Evolutionary conservation across 2,329 filamentous ascomycete species (phyloP), one percentile per base, ranked within the genome.

Genomic region (Pseudogymnoascus sp.): DNA sequence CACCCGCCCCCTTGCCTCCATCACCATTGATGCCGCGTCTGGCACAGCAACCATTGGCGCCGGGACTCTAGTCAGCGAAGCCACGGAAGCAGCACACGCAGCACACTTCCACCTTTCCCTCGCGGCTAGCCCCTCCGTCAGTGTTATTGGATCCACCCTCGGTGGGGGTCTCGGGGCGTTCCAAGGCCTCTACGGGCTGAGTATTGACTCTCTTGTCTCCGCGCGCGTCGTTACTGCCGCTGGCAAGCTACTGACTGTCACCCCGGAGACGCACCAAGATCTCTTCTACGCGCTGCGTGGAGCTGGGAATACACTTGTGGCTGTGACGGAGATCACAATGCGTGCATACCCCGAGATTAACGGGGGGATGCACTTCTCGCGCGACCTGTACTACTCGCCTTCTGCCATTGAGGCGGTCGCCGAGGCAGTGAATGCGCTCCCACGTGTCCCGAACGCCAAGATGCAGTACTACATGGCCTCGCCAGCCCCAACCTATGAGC

Each of bases 151-250:
- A 0, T 51, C 68, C 10, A 66, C 64, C 3, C 61, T 69, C 10
- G 67, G 67, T 12, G 66, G 68, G 2, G 66, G 68, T 4, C 84
- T 83, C 67, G 83, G 85, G 1, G 79, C 80, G 71, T 72, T 87
- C 13, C 80, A 77, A 27, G 80, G 81, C 0, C 38, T 60, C 31
- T 61, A 69, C 15, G 68, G 69, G 3, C 60, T 69, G 4, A 65
- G 64, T 2, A 65, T 68, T 25, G 68, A 69, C 48, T 69, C 67
- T 41, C 61, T 71, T 1, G 39, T 68, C 4, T 62, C 64, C 4
- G 63, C 64, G 9, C 51, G 66, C 13, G 39, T 66, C 5, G 65
- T 69, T 21, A 63, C 68, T 17, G 66, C 67, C 6, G 59, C 65
- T 65, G 66, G 66, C 4, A 25, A 36, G 4, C 61, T 68, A 31